Percentiles rank a stretch among this genome's conserved stretches.
Evolutionary conservation across 495 filamentous ascomycete genomes (phyloP).

Genomic region (Neurospora tetraspora): DNA sequence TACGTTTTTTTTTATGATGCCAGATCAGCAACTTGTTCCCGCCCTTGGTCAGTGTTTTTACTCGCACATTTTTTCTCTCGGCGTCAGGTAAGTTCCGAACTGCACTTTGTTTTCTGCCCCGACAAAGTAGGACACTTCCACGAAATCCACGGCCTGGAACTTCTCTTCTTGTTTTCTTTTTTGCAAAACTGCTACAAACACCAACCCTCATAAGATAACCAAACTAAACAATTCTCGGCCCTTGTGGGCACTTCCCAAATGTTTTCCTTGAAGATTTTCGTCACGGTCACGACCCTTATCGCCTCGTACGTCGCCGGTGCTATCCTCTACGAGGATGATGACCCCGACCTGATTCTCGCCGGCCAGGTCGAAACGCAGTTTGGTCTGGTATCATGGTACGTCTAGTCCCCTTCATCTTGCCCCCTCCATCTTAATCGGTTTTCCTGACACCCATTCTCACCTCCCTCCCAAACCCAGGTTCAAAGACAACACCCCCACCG

Average conservation of each 20-base stretch:
- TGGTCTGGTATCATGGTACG: background rate
- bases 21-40: background rate
- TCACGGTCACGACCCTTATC: background rate
- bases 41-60: background rate
- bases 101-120: background rate
- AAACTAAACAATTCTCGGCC: background rate
- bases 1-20: background rate
- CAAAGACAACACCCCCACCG: background rate
- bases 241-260: background rate
- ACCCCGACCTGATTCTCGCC: background rate
- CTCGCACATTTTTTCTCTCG: background rate
- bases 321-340: background rate
- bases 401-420: background rate
- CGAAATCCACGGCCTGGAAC: background rate
- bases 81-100: background rate
- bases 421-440: background rate
- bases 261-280: background rate
- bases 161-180: background rate
- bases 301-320: background rate
- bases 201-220: background rate
- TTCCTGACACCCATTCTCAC: no score
- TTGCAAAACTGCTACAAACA: background rate
- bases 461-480: background rate
- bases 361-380: background rate
- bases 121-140: background rate